Percentiles rank a stretch among this genome's conserved stretches.
These are phyloP conservation scores for Populus ilicifolia DNA, from an alignment of 345 rosid genomes.

Conservation along the genomic window DNA sequence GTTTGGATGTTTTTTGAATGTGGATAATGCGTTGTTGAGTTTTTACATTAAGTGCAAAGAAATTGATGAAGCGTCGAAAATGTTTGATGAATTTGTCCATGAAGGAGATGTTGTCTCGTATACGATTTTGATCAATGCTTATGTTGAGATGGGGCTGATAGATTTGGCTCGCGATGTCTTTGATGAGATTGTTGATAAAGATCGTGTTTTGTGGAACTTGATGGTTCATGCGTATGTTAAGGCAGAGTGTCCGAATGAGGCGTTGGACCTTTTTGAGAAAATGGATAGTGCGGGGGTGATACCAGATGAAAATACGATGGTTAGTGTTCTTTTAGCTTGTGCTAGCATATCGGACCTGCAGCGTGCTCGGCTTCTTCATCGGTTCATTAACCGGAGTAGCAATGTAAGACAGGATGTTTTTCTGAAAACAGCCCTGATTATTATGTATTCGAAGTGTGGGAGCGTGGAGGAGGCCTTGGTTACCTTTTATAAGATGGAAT, in stretches of 20 bases:
- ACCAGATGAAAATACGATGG: conserved; percentile 26
- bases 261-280: conserved; percentile 23
- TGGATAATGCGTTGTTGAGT: conserved; percentile 23
- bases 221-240: conserved; percentile 24
- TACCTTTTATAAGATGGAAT: conserved; percentile 31
- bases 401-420: conserved; percentile 20
- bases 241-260: conserved; percentile 12
- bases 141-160: conserved; percentile 18
- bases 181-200: conserved; percentile 17
- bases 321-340: conserved; percentile 25
- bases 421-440: conserved; percentile 27
- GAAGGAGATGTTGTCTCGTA: conserved; percentile 14
- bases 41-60: conserved; percentile 20
- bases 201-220: conserved; percentile 23
- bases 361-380: conserved; percentile 18
- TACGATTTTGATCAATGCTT: conserved; percentile 29
- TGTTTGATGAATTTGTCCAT: conserved; percentile 18
- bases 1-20: conserved; percentile 4
- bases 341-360: conserved; percentile 24
- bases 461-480: conserved; percentile 26
- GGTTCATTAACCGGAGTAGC: conserved; percentile 14
- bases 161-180: conserved; percentile 21
- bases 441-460: conserved; percentile 32
- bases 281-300: conserved; percentile 15
- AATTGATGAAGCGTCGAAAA: conserved; percentile 10